Evolutionary conservation across 371 early-diverging fungal genomes (phyloP), one percentile per base, ranked within the genome.

Genomic region (Sporodiniella umbellata): DNA sequence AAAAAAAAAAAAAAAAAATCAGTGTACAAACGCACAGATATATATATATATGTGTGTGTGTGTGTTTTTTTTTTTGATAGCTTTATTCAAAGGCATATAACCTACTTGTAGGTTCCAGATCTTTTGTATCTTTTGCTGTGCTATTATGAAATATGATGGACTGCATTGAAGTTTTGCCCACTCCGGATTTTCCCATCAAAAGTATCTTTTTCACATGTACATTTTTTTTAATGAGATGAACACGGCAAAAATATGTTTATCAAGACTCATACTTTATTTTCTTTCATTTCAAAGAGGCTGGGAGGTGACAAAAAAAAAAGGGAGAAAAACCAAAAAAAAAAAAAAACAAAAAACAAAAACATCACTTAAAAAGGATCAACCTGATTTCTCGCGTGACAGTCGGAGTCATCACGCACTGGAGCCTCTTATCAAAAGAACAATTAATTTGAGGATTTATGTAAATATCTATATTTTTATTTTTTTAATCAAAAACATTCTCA

Each of bases 101-200:
- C n/a, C n/a, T 78, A 93, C 92, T 89, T 35, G 98, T 97, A 17
- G 96, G 93, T 14, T 94, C 95, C 23, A 98, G 83, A 19, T 94
- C 79, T 35, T 96, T 79, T 1, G 96, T 95, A 58, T 98, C 96
- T 55, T 87, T 62, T 1, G 96, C 96, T 51, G 94, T 88, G 65
- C 94, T 94, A 66, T 96, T 95, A 23, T 95, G 88, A 64, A 98
- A 98, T 54, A 98, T 96, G 63, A 98, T 93, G 45, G 94, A 93
- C 45, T 95, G 82, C 96, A 98, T 98, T 30, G 94, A 95, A 25
- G 98, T 95, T 80, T 96, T 98, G 38, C 98, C 98, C 8, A 92
- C 84, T 14, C 95, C 95, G 59, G 87, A 83, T 68, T 91, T 90
- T 30, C 96, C 96, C 96, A 98, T 96, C 63, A 98, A 81, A 45